Base-by-base conservation (phyloP, 2,329 filamentous ascomycete species). In the Calonectria pauciramosa region DNA sequence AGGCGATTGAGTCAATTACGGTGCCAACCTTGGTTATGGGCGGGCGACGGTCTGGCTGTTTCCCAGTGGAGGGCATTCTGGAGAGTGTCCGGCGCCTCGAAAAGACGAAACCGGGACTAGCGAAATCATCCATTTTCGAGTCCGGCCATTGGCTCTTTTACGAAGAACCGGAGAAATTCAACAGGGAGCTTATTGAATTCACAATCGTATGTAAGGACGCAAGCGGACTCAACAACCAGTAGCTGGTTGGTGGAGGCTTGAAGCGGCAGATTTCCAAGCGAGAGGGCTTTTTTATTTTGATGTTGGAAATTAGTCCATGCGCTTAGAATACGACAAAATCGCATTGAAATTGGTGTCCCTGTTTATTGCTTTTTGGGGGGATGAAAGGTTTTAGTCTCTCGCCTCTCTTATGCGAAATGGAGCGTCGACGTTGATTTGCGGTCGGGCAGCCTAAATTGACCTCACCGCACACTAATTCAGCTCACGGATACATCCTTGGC, bases 131-230 rank as follows among this genome's bases (percentile, higher is more conserved):
- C 6, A 67, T 81, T 11, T 81, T 80, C 47, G 77, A 80, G 11
- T 79, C 79, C 26, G 80, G 80, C 14, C 80, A 81, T 63, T 81
- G 80, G 80, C 51, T 81, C 5, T 81, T 81, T 54, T 81, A 81
- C 28, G 80, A 81, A 63, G 80, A 81, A 41, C 75, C 80, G 6
- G 78, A 78, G 59, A 75, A 73, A 59, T 81, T 81, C 68, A 81
- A 81, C 49, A 70, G 59, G 47, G 80, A 81, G 64, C 75, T 81
- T 36, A 36, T 63, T 13, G 77, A 81, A 20, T 81, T 81, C 71
- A 68, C 75, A 18, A 66, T 70, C 36, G 65, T 56, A 23, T 81
- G 78, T 26, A 77, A 71, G 44, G 41, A 51, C 34, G 47, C 32
- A 32, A 51, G 51, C 26, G 47, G 47, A 52, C 16, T 23, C n/a